These are phyloP conservation scores for Glycine latifolia DNA, from an alignment of 306 rosid species.

Conservation along the genomic window DNA sequence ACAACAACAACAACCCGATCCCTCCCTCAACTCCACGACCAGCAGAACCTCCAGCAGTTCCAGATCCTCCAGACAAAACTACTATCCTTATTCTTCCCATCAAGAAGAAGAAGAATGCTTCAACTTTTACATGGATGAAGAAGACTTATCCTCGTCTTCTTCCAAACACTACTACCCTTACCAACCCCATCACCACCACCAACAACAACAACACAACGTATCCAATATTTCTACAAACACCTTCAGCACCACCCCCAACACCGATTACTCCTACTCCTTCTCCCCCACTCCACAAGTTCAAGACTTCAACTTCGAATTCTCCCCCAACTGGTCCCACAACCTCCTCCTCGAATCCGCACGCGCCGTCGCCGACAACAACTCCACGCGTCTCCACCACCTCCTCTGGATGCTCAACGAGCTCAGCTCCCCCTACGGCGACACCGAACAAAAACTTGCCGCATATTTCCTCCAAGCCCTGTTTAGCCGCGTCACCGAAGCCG, in stretches of 20 bases:
- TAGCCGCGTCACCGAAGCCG: conserved; percentile 77
- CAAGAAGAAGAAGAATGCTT: conserved; percentile 86
- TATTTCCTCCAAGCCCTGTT: conserved; percentile 87
- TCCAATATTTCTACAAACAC: conserved; percentile 22
- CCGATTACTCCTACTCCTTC: conserved; percentile 60
- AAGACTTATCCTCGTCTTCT: conserved; percentile 88
- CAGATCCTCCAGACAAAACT: conserved; percentile 67
- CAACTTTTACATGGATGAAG: conserved; percentile 97
- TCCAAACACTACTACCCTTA: conserved; percentile 67
- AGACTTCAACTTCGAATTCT: conserved; percentile 63
- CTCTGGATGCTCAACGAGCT: conserved; percentile 95
- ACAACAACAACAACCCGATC: conserved; percentile 58
- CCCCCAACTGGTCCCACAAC: conserved; percentile 75
- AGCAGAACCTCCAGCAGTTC: conserved; percentile 77
- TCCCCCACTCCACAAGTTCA: conserved; percentile 45
- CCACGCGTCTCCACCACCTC: conserved; percentile 65
- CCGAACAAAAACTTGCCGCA: conserved; percentile 75
- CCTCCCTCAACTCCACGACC: conserved; percentile 83
- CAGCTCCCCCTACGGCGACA: conserved; percentile 81
- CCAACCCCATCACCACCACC: conserved; percentile 27
- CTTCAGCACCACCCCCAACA: conserved; percentile 31
- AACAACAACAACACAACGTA: background rate
- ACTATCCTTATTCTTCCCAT: conserved; percentile 30
- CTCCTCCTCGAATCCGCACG: conserved; percentile 73
- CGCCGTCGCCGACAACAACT: conserved; percentile 74